Evolutionary conservation across 2,329 filamentous ascomycete genomes (phyloP), one percentile per base, ranked within the genome.

Genomic region (Claviceps arundinis): DNA sequence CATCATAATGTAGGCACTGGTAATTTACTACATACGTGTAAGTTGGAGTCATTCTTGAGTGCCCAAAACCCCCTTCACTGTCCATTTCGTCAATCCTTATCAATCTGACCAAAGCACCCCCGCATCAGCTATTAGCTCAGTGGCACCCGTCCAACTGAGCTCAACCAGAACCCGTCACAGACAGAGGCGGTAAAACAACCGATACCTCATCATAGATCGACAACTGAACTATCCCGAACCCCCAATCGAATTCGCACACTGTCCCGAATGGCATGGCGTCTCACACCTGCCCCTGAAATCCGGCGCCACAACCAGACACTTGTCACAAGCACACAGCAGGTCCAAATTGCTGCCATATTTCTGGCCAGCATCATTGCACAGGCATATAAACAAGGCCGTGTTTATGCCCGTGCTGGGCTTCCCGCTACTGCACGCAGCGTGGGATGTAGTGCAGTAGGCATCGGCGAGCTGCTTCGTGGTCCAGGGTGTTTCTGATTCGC

Each of bases 201-300:
- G 16, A 40, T n/a, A 17, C n/a, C 14, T 16, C 4, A 14, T 41
- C 16, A 3, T 8, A n/a, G 17, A 1, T 41, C 13, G 40, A 44
- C 4, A 26, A 13, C 16, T 24, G 24, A 8, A 11, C 43, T 24
- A 48, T 26, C 5, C 11, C 50, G n/a, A 3, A 17, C 4, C 41
- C 30, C 24, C 48, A 7, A 38, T 13, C 38, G 34, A 47, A 16
- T 47, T 30, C 45, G 47, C 48, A 9, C 58, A 55, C 22, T 50
- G 52, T 1, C 60, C 61, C 24, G 62, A 58, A 24, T 57, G 56
- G 47, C 68, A 70, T 1, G 68, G 68, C 47, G 59, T 64, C 55
- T 66, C 64, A 54, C 69, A 71, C 17, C 69, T 63, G 44, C 67
- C 68, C 54, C 69, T 61, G 46, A 61, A 71, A 50, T 71, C 69